phyloP scores from a whole-genome alignment of 495 filamentous ascomycete species.

The Penicillium chermesinum region DNA sequence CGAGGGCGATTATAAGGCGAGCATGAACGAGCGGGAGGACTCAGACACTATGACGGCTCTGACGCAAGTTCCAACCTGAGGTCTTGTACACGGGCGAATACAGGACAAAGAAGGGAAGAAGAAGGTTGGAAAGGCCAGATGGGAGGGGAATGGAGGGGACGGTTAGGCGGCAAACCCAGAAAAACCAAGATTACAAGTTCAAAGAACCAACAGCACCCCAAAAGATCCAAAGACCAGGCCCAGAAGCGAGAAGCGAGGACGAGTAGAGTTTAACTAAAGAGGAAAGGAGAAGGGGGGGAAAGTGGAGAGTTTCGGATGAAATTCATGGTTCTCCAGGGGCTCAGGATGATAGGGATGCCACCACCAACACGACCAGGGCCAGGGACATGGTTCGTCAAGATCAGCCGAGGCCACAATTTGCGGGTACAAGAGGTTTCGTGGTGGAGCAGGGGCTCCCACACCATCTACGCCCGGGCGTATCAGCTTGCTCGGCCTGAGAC shows the following conservation, averaged over 20 bases:
- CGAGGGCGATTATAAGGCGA: neutral
- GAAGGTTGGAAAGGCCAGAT: conserved; percentile 7
- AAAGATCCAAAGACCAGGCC: no score
- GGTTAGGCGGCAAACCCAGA: conserved; percentile 32
- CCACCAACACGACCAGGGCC: neutral
- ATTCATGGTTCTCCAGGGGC: neutral
- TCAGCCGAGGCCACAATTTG: neutral
- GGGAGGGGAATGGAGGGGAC: no score
- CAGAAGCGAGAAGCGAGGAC: conserved; percentile 28
- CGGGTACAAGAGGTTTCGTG: neutral
- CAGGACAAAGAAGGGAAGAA: conserved; percentile 1
- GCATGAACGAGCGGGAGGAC: neutral
- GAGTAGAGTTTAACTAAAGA: conserved; percentile 11
- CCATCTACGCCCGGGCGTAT: conserved; percentile 9
- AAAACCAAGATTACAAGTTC: conserved; percentile 21
- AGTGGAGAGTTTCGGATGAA: conserved; percentile 1
- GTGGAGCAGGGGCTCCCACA: conserved; percentile 14
- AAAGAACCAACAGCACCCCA: conserved; percentile 2
- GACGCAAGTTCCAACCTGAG: neutral
- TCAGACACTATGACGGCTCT: neutral
- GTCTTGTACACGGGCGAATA: neutral
- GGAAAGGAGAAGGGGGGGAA: conserved; percentile 1
- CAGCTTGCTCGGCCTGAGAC: conserved; percentile 33
- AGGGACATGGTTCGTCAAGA: neutral
- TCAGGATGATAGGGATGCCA: conserved; percentile 5